Evolutionary conservation across 2,329 filamentous ascomycete species (phyloP), one percentile per base, ranked within the genome.

Genomic region (Pseudomassariella vexata): DNA sequence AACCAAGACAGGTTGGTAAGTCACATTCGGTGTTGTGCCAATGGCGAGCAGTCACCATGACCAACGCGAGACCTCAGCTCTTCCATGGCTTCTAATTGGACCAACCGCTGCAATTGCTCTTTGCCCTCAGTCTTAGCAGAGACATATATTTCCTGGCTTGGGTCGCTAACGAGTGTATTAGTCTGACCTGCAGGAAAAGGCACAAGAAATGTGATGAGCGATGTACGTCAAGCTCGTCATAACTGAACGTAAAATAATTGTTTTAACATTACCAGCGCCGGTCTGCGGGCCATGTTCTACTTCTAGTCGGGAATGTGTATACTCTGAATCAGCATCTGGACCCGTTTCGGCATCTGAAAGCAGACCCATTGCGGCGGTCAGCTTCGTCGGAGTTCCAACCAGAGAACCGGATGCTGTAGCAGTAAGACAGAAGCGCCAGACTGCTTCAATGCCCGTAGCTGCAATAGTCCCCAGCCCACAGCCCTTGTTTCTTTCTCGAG

Each of bases 171-270:
- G 16, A 11, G 25, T 11, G 19, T 15, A 24, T 24, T 27, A 39
- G 37, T 26, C 27, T 44, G 28, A 41, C 39, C 7, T 41, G 40
- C 20, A 36, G 38, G 9, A 30, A 34, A 17, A 35, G 42, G 12
- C 41, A 45, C 29, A 45, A 45, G 33, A 45, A 45, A 34, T 45
- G 42, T 32, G 42, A 45, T 23, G 42, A 45, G 36, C 39, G 24
- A 26, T 17, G 42, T 45, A 39, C 23, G 40, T 35, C 7, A 10
- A 14, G 12, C 9, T 19, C n/a, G n/a, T n/a, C n/a, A n/a, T 19
- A 19, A 12, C 8, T 29, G 14, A 17, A 6, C 27, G 12, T 25
- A n/a, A 19, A 11, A 16, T 19, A 21, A 20, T 18, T 24, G 15
- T 34, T 32, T 2, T 14, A 2, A 3, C 19, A 16, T n/a, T n/a